phyloP scores from a whole-genome alignment of 306 rosid species.

The Chamaecrista fasciculata region DNA sequence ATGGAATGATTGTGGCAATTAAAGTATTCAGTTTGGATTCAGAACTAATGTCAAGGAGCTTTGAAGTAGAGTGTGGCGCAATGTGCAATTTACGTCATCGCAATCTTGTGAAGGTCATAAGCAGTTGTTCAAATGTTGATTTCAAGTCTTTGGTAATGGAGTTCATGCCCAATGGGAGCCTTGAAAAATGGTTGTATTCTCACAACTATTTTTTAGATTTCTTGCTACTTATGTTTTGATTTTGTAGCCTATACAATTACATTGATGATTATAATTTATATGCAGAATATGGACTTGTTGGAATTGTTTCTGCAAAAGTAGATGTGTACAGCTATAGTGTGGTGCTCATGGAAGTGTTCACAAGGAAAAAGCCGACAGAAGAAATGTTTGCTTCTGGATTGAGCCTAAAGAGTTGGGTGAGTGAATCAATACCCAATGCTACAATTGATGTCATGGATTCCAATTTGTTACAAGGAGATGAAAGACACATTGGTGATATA shows the following conservation, averaged over 20 bases:
- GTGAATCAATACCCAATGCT: conserved; percentile 19
- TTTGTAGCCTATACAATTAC: no score
- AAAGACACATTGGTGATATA: neutral
- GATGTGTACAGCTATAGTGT: neutral
- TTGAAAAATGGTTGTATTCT: neutral
- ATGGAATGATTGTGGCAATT: neutral
- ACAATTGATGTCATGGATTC: conserved; percentile 1
- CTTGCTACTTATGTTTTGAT: neutral
- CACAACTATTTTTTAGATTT: no score
- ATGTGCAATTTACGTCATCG: no score
- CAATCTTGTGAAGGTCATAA: no score
- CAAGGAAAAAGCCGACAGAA: neutral
- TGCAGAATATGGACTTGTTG: neutral
- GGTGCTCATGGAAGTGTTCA: neutral
- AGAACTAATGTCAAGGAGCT: no score
- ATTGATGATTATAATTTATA: neutral
- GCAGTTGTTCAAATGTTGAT: no score
- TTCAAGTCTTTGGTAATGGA: no score
- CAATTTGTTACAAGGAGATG: conserved; percentile 10
- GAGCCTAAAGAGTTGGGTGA: conserved; percentile 20
- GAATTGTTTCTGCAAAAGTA: neutral
- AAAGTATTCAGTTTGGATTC: no score
- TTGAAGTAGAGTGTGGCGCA: no score
- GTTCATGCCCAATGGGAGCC: neutral
- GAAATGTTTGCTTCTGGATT: neutral